Conservation (phyloP, 2,329 filamentous ascomycete genomes). For the Pseudopithomyces chartarum region DNA sequence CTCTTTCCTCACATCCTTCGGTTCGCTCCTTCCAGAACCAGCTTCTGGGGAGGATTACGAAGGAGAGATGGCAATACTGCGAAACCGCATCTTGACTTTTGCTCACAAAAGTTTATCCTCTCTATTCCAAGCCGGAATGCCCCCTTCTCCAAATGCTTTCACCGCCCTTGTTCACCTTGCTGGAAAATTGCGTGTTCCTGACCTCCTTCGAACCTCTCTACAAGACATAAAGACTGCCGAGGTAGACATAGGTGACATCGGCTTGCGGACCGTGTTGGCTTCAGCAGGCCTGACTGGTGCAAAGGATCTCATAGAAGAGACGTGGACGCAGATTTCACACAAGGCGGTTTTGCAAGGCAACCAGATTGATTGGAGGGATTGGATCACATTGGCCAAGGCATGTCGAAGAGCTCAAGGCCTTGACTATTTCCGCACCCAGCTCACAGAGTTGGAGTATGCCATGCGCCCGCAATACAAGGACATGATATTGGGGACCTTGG, state of each 20-base stretch:
- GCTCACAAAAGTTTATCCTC: constrained; percentile 30
- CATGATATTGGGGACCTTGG: constrained; percentile 7
- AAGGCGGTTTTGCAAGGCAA: constrained; percentile 25
- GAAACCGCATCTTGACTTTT: constrained; percentile 26
- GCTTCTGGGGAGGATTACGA: constrained; percentile 20
- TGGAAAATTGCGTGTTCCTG: constrained; percentile 29
- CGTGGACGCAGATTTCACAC: constrained; percentile 34
- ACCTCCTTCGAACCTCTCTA: constrained; percentile 28
- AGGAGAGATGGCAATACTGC: constrained; percentile 22
- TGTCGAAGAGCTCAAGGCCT: constrained; percentile 27
- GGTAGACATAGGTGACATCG: constrained; percentile 26
- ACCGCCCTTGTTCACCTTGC: constrained; percentile 37
- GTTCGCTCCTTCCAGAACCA: constrained; percentile 30
- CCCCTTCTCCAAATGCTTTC: constrained; percentile 23
- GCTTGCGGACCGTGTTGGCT: constrained; percentile 28
- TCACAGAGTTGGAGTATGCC: constrained; percentile 29
- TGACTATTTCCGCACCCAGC: constrained; percentile 33
- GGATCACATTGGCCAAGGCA: constrained; percentile 40
- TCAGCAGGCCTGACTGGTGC: constrained; percentile 35
- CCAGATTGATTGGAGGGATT: constrained; percentile 33
- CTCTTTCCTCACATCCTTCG: constrained; percentile 42
- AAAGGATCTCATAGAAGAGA: constrained; percentile 29
- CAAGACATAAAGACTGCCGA: constrained; percentile 27
- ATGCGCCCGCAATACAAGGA: constrained; percentile 19
- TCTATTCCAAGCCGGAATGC: constrained; percentile 36